These are phyloP conservation scores for Neurospora sp. DNA, from an alignment of 495 filamentous ascomycete genomes.

Conservation along the genomic window DNA sequence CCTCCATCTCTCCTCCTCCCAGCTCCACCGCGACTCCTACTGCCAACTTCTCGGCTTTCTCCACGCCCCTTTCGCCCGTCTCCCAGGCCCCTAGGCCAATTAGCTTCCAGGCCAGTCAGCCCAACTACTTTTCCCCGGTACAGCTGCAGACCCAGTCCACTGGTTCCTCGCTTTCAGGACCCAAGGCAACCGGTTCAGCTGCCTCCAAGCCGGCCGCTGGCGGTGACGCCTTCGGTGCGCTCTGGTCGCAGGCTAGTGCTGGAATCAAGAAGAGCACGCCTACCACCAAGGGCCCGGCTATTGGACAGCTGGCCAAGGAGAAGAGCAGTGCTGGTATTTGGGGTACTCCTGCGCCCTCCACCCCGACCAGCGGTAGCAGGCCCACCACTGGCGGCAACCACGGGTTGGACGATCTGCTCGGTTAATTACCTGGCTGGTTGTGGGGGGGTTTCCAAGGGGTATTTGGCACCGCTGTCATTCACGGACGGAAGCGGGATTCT, in stretches of 20 bases:
- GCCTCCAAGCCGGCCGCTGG: slow-evolving; percentile 46
- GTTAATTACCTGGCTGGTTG: slow-evolving; percentile 13
- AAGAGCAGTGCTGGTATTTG: slow-evolving; percentile 91
- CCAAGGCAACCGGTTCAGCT: slow-evolving; percentile 12
- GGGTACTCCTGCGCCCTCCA: slow-evolving; percentile 38
- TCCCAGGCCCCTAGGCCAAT: slow-evolving; percentile 47
- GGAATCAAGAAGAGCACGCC: slow-evolving; percentile 69
- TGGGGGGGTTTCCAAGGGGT: neutral
- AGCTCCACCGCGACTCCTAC: slow-evolving; percentile 43
- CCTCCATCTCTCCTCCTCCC: slow-evolving; percentile 66
- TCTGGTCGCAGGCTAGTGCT: slow-evolving; percentile 70
- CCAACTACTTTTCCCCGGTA: slow-evolving; percentile 93
- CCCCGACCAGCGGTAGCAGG: slow-evolving; percentile 8
- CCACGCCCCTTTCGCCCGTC: slow-evolving; percentile 31
- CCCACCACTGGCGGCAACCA: slow-evolving; percentile 18
- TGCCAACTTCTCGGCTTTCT: slow-evolving; percentile 45
- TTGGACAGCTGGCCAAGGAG: slow-evolving; percentile 91
- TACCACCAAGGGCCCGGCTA: slow-evolving; percentile 51
- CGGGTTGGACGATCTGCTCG: slow-evolving; percentile 35
- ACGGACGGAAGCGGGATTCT: neutral
- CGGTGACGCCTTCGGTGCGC: slow-evolving; percentile 76
- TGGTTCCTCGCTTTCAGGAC: slow-evolving; percentile 14
- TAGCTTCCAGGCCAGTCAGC: slow-evolving; percentile 64
- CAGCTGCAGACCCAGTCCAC: slow-evolving; percentile 25
- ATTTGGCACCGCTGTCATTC: neutral